Evolutionary conservation across 805 yeast species (phyloP), one percentile per base, ranked within the genome.

Genomic region (Candida insectalens): DNA sequence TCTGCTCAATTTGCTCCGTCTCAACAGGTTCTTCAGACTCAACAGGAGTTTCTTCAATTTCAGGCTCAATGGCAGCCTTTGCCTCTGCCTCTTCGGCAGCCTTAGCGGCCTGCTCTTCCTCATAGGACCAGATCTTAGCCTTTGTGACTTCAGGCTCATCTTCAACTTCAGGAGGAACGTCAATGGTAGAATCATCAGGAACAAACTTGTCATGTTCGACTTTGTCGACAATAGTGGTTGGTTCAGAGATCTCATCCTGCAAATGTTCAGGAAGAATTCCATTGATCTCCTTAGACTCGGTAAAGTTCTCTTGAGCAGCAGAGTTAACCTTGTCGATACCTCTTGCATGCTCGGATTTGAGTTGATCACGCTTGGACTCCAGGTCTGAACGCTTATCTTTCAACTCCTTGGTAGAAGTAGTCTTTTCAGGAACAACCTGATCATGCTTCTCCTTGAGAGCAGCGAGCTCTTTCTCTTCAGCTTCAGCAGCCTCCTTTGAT

Each of bases 241-340:
- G 39, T 29, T 47, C 51, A n/a, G 45, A 36, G 15, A 56, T 38
- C 10, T 56, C 58, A 40, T 53, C 50, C 38, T 57, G 62, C 46
- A 72, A 57, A 51, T 72, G 79, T 32, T 67, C 74, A 9, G 79
- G 79, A 40, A 69, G 62, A 36, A 61, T 67, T 10, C 43, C 49
- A 44, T 71, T 70, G 44, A 72, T 67, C 35, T 58, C 60, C 45
- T 60, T 65, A 43, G 65, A 72, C 33, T 67, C 70, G 32, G 54
- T 39, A 29, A 49, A 40, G 23, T 71, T 55, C 27, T 56, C 46
- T 43, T 59, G 50, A 40, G 65, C 59, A 20, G 49, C 33, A 3
- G 49, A 49, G 46, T 69, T 66, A 26, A 62, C 49, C 13, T 53
- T 54, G n/a, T 33, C 47, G 37, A 51, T 40, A 51, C 60, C 37